Evolutionary conservation across 1,139 yeast genomes (phyloP).

Genomic region (Petasospora fabianii): DNA sequence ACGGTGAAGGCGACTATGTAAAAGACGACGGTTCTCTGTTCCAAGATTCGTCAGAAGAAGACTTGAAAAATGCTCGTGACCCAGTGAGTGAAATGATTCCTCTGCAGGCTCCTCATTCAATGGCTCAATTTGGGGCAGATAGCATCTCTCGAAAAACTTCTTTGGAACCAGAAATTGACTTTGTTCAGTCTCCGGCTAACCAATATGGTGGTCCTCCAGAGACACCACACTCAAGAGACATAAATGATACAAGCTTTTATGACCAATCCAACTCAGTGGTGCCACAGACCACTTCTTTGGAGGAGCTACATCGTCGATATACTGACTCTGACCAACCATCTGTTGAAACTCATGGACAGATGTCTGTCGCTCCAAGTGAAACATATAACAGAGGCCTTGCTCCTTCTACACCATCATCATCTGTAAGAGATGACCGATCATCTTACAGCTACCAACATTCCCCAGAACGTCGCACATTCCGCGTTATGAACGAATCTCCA

Average conservation of each 20-base stretch:
- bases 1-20: no score
- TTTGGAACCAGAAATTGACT: conserved; percentile 9
- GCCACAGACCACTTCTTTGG: conserved; percentile 2
- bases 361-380: no score
- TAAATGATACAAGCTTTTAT: not conserved
- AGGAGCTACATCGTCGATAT: conserved; percentile 2
- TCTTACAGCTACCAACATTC: conserved; percentile 12
- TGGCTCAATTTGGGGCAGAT: not conserved
- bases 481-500: conserved; percentile 10
- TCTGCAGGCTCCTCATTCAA: conserved; percentile 1
- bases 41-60: conserved; percentile 21
- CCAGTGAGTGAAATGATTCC: not conserved
- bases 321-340: not conserved
- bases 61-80: not conserved
- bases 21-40: conserved; percentile 11
- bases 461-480: conserved; percentile 9
- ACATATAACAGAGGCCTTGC: not conserved
- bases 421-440: conserved; percentile 5
- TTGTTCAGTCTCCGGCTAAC: conserved; percentile 2
- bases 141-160: conserved; percentile 5
- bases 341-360: no score
- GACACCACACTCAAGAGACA: not conserved
- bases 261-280: not conserved
- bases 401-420: conserved; percentile 1
- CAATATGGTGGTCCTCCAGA: not conserved